Evolutionary conservation across 31 red algal species (phyloP), one percentile per base, ranked within the genome.

Genomic region (Asparagopsis taxiformis): DNA sequence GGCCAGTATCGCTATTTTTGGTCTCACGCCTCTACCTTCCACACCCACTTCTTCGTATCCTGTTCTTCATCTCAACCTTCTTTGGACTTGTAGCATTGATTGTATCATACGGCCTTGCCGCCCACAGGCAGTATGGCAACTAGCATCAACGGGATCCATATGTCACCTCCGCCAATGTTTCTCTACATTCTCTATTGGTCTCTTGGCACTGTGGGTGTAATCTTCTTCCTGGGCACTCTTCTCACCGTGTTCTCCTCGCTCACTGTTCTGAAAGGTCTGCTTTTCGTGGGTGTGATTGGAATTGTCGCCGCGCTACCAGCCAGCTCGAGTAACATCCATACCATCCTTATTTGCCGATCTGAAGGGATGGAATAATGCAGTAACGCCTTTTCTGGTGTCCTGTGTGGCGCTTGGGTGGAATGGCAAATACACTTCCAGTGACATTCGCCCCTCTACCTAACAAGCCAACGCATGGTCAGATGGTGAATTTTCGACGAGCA

Each of bases 71-170:
- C 48, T 26, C 61, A 11, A 76, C 83, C 16, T 32, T 79, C 15
- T 51, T 95, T 26, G 75, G 75, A 9, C 90, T 95, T 60, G 55
- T 95, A 10, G 64, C 74, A 51, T 77, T 90, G 23, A 39, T 95
- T 20, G 82, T 85, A 0, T 85, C 79, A 2, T 95, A 95, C 50
- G 92, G 79, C 15, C 78, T 95, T 21, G 92, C 92, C 1, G 79
- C n/a, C 92, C 92, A 29, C 92, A 95, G 39, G 87, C 85, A 7
- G 33, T 80, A 17, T 80, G 75, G 75, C 75, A 80, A 24, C 33
- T 80, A 2, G 2, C 24, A 24, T 68, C 73, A 0, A 31, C 56
- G 36, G 2, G 24, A 80, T 32, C 39, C 30, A 9, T 34, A 30
- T 72, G 17, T 75, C 50, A 25, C 29, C 51, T 1, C 35, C 54